Percentiles rank a stretch among this genome's conserved stretches.
Evolutionary conservation across 257 asterid species (phyloP).

Genomic region (Eucommia ulmoides): DNA sequence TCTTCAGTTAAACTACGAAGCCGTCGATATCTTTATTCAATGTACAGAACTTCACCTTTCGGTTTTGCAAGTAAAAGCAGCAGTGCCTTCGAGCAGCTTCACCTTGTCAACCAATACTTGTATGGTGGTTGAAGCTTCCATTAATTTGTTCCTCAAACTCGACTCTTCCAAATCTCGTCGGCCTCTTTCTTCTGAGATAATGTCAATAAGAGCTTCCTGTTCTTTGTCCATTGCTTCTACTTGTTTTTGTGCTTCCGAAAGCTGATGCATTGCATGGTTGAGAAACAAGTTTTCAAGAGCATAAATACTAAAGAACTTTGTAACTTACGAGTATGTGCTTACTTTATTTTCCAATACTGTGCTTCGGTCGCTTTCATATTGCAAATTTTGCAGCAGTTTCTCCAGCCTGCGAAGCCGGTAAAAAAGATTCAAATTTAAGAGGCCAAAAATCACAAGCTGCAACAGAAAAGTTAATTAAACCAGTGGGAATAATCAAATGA

Average conservation of each 20-base stretch:
- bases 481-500: constrained; percentile 2
- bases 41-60: too few relatives aligned
- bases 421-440: too few relatives aligned
- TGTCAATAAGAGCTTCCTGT: constrained; percentile 16
- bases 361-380: constrained; percentile 21
- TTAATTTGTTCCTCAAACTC: constrained; percentile 24
- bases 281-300: background rate
- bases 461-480: background rate
- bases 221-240: constrained; percentile 17
- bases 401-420: constrained; percentile 32
- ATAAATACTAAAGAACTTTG: background rate
- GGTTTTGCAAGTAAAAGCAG: constrained; percentile 6
- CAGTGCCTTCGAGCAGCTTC: constrained; percentile 17
- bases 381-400: constrained; percentile 14
- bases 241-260: constrained; percentile 13
- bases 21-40: too few relatives aligned
- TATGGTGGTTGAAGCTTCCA: constrained; percentile 45
- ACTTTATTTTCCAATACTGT: constrained; percentile 27
- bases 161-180: constrained; percentile 37
- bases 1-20: too few relatives aligned
- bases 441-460: background rate
- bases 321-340: background rate
- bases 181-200: constrained; percentile 29
- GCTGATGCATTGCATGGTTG: constrained; percentile 25
- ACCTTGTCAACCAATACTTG: constrained; percentile 29